Conservation (phyloP, 1,284 basidiomycete species). For the Garcileccinum viscosum region DNA sequence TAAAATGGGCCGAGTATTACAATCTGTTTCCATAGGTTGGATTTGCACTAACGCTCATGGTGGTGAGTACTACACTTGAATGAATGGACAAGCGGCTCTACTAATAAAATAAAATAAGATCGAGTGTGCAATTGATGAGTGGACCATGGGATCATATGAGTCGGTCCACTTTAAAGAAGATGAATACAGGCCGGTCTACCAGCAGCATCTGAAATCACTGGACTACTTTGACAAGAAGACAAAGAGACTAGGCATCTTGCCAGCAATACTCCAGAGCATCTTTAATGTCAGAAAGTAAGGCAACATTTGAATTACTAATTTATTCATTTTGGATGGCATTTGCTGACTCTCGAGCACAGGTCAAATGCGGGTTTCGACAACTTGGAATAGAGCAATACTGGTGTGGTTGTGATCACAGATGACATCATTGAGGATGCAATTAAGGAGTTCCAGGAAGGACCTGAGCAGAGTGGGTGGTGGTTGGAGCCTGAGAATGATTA, state of each 20-base stretch:
- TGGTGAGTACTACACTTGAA: not conserved
- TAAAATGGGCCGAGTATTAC: not conserved
- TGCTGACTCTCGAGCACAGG: not conserved
- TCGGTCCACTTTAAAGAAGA: not conserved
- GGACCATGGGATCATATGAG: not conserved
- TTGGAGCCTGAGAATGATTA: too few relatives aligned
- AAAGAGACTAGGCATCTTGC: not conserved
- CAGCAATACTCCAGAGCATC: not conserved
- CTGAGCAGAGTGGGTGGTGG: too few relatives aligned
- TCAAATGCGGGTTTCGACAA: not conserved
- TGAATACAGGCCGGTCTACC: not conserved
- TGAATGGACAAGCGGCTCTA: too few relatives aligned
- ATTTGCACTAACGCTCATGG: not conserved
- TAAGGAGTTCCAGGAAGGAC: not conserved
- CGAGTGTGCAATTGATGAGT: not conserved
- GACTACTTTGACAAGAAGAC: not conserved
- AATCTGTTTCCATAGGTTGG: not conserved
- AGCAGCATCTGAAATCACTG: not conserved
- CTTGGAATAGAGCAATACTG: not conserved
- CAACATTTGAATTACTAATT: not conserved
- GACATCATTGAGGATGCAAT: not conserved
- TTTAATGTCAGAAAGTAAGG: not conserved
- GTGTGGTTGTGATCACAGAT: not conserved
- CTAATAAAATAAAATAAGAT: not conserved
- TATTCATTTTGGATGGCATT: not conserved